A percentile compares a stretch with the other conserved stretches of the same genome.
These are phyloP conservation scores for Silene noctiflora DNA, from an alignment of 179 eudicot genomes.

Conservation along the genomic window DNA sequence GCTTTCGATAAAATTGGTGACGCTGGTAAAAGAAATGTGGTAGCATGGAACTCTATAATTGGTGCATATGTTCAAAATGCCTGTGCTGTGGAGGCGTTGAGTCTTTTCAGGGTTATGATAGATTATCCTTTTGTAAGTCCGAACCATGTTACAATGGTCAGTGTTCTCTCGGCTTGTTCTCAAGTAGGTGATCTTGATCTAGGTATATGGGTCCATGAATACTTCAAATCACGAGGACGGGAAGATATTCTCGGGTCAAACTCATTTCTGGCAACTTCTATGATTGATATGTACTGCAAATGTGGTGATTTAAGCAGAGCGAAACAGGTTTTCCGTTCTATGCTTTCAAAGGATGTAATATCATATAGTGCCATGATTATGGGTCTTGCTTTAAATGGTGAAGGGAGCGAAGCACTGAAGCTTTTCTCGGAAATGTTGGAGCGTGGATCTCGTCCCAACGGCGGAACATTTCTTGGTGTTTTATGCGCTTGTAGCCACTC, in stretches of 20 bases:
- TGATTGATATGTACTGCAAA: constrained; percentile 80
- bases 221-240: constrained; percentile 44
- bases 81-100: constrained; percentile 52
- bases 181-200: constrained; percentile 67
- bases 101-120: constrained; percentile 50
- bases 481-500: constrained; percentile 77
- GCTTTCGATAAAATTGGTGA: constrained; percentile 52
- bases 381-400: constrained; percentile 75
- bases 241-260: constrained; percentile 41
- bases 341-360: constrained; percentile 57
- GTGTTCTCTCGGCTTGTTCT: constrained; percentile 79
- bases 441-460: constrained; percentile 40
- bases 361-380: constrained; percentile 78
- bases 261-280: constrained; percentile 58
- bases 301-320: constrained; percentile 65
- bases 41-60: constrained; percentile 73
- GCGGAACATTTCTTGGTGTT: constrained; percentile 56
- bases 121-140: constrained; percentile 38
- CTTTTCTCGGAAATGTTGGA: constrained; percentile 49
- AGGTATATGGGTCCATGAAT: constrained; percentile 63
- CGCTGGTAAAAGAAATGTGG: constrained; percentile 55
- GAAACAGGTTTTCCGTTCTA: constrained; percentile 42
- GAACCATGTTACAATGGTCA: constrained; percentile 86
- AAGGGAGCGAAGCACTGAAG: constrained; percentile 58
- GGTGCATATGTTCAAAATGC: constrained; percentile 67